A percentile compares a stretch with the other conserved stretches of the same genome.
phyloP scores from a whole-genome alignment of 768 basidiomycete genomes.

The Pleurotus giganteus region DNA sequence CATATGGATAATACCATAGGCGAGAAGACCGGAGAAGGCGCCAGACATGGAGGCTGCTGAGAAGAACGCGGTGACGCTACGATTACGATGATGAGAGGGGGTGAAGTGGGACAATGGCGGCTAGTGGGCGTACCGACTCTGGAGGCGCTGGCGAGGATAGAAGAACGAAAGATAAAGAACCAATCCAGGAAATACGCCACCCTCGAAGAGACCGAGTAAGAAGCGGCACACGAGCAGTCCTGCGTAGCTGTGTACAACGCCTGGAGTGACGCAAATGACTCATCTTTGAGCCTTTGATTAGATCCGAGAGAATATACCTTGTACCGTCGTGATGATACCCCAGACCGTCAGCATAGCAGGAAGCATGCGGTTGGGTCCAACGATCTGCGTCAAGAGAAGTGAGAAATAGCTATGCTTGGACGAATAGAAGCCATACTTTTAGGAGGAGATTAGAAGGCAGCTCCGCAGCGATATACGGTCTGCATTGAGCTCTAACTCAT shows the following conservation, averaged over 20 bases:
- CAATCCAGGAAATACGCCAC: constrained; percentile 55
- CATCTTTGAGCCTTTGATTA: too few relatives aligned
- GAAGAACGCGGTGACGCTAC: constrained; percentile 48
- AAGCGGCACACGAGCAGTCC: constrained; percentile 49
- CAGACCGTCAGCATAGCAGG: constrained; percentile 64
- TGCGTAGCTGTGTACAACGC: constrained; percentile 44
- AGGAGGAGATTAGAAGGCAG: constrained; percentile 60
- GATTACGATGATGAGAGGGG: constrained; percentile 32
- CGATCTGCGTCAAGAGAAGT: constrained; percentile 26
- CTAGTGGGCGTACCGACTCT: constrained; percentile 38
- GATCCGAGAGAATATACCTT: too few relatives aligned
- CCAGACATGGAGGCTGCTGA: constrained; percentile 56
- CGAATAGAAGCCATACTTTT: constrained; percentile 34
- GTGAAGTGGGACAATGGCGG: constrained; percentile 21
- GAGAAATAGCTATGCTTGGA: not conserved
- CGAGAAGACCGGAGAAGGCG: constrained; percentile 68
- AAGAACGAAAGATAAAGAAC: constrained; percentile 59
- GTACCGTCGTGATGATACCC: constrained; percentile 60
- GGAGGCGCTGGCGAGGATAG: constrained; percentile 48
- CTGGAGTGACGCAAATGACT: constrained; percentile 22
- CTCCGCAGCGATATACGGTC: constrained; percentile 55
- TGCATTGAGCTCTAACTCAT: too few relatives aligned
- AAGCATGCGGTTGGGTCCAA: constrained; percentile 55
- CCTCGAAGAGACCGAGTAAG: constrained; percentile 52
- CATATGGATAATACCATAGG: constrained; percentile 63